Conservation (phyloP, 2,329 filamentous ascomycete genomes). For the Alternaria sp. region DNA sequence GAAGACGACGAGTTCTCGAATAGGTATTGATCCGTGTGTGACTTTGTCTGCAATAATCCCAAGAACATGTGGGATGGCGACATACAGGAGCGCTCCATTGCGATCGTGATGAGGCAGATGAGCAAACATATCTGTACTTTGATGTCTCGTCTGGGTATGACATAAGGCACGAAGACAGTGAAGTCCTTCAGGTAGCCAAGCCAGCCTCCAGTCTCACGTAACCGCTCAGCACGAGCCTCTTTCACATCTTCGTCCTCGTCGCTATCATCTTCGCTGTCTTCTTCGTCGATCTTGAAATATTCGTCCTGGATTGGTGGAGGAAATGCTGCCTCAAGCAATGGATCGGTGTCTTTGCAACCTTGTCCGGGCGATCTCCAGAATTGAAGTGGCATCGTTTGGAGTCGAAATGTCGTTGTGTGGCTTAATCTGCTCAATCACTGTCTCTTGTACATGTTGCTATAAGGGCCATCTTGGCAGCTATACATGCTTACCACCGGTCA, state of each 20-base stretch:
- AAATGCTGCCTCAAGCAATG: slow-evolving; percentile 20
- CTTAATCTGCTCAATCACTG: background rate
- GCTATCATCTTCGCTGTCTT: background rate
- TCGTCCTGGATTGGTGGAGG: background rate
- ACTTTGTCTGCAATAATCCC: background rate
- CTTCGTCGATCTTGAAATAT: background rate
- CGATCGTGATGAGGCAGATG: background rate
- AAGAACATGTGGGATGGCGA: background rate
- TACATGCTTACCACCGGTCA: background rate
- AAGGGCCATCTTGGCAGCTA: background rate
- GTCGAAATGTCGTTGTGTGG: background rate
- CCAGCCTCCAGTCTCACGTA: slow-evolving; percentile 77
- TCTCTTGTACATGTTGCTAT: background rate
- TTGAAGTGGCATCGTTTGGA: slow-evolving; percentile 13
- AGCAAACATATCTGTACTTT: background rate
- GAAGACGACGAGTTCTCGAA: background rate
- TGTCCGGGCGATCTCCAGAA: slow-evolving; percentile 17
- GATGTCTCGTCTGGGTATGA: slow-evolving; percentile 74
- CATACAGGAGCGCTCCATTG: background rate
- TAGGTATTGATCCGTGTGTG: background rate
- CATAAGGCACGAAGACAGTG: slow-evolving; percentile 74
- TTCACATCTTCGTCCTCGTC: slow-evolving; percentile 17
- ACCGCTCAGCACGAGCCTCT: slow-evolving; percentile 61
- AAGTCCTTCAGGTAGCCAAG: slow-evolving; percentile 77
- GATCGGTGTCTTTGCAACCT: slow-evolving; percentile 19